These are phyloP conservation scores for Penicillium subrubescens DNA, from an alignment of 495 filamentous ascomycete species.

Conservation along the genomic window DNA sequence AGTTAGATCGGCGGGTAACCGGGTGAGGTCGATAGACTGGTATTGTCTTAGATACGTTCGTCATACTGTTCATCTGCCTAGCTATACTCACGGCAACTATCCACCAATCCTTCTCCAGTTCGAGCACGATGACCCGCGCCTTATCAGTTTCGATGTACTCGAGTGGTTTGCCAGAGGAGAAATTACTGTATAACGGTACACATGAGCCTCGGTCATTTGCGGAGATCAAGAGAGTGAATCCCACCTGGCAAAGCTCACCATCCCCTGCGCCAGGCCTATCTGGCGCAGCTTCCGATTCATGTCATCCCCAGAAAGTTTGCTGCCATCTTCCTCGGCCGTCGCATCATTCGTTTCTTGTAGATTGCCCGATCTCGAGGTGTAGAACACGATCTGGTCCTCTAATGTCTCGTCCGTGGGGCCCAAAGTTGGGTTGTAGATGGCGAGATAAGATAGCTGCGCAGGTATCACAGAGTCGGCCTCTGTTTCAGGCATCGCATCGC, in stretches of 20 bases:
- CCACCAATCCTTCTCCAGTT: slow-evolving; percentile 93
- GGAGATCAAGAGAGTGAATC: slow-evolving; percentile 21
- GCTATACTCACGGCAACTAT: slow-evolving; percentile 69
- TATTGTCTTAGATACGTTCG: slow-evolving; percentile 23
- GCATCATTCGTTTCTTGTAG: slow-evolving; percentile 38
- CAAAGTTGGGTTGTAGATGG: slow-evolving; percentile 93
- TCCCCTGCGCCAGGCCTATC: slow-evolving; percentile 96
- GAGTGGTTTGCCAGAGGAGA: slow-evolving; percentile 72
- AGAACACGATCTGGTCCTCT: slow-evolving; percentile 89
- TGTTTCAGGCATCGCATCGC: slow-evolving; percentile 46
- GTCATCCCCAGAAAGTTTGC: slow-evolving; percentile 61
- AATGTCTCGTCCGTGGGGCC: slow-evolving; percentile 85
- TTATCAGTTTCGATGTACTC: slow-evolving; percentile 91
- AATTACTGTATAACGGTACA: slow-evolving; percentile 56
- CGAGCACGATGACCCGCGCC: slow-evolving; percentile 77
- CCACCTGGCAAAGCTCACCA: slow-evolving; percentile 87
- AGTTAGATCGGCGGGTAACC: slow-evolving; percentile 38
- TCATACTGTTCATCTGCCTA: slow-evolving; percentile 17
- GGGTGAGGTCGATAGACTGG: slow-evolving; percentile 76
- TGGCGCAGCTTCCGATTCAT: slow-evolving; percentile 84
- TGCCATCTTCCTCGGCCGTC: slow-evolving; percentile 52
- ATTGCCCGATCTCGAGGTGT: slow-evolving; percentile 56
- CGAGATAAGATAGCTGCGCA: slow-evolving; percentile 82
- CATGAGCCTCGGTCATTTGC: slow-evolving; percentile 16
- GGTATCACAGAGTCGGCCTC: slow-evolving; percentile 58